phyloP scores from a whole-genome alignment of 148 eudicot genomes.

The Rhododendron mucronatum region DNA sequence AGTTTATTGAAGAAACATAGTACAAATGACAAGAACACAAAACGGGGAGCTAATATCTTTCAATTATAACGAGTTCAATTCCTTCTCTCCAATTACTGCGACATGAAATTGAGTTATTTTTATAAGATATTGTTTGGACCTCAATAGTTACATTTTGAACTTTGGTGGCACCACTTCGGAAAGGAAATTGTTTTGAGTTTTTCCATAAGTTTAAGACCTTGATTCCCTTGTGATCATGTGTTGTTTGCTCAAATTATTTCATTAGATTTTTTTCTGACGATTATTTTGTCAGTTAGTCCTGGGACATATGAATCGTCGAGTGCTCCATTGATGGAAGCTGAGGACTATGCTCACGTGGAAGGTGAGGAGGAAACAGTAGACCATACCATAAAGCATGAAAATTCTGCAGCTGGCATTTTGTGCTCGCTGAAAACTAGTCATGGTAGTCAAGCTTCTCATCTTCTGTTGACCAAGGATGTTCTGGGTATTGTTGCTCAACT shows the following conservation, averaged over 20 bases:
- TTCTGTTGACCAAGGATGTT: slow-evolving; percentile 39
- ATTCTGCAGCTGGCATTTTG: slow-evolving; percentile 61
- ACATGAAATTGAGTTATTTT: background rate
- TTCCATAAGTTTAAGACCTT: background rate
- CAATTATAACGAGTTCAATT: background rate
- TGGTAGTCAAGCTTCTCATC: slow-evolving; percentile 32
- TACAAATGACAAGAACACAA: background rate
- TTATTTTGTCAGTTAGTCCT: slow-evolving; percentile 41
- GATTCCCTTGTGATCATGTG: background rate
- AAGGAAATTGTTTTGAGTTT: background rate
- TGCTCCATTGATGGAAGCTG: slow-evolving; percentile 27
- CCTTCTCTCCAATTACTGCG: background rate
- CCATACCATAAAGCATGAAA: slow-evolving; percentile 48
- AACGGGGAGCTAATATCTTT: background rate
- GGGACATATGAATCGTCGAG: slow-evolving; percentile 43
- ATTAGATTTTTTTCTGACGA: background rate
- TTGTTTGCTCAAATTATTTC: background rate
- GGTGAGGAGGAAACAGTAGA: slow-evolving; percentile 52
- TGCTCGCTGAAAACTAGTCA: slow-evolving; percentile 41
- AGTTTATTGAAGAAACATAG: background rate
- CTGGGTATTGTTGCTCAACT: slow-evolving; percentile 76
- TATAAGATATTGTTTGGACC: background rate
- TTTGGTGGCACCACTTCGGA: background rate
- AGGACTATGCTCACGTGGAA: slow-evolving; percentile 17
- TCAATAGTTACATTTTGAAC: background rate